These are phyloP conservation scores for Metschnikowia cerradonensis DNA, from an alignment of 805 yeast species.

Conservation along the genomic window DNA sequence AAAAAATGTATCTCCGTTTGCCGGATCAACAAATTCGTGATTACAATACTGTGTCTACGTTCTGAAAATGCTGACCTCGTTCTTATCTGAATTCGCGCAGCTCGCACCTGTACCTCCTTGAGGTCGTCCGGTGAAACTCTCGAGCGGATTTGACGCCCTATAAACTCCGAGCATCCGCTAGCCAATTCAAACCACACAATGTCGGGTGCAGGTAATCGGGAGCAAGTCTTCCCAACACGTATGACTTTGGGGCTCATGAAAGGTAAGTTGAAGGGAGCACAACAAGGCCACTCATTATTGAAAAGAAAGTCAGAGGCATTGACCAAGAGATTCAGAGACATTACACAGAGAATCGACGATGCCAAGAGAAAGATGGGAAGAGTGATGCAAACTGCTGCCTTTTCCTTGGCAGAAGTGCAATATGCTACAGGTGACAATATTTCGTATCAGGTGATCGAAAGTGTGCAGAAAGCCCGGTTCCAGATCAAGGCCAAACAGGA, in stretches of 20 bases:
- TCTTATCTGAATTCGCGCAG: slow-evolving; percentile 1
- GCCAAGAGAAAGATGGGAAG: slow-evolving; percentile 96
- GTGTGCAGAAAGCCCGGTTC: slow-evolving; percentile 86
- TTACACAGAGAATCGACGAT: slow-evolving; percentile 89
- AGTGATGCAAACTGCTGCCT: slow-evolving; percentile 97
- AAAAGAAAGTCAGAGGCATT: slow-evolving; percentile 96
- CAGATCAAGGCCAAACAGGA: slow-evolving; percentile 89
- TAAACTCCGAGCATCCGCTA: not conserved
- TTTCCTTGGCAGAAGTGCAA: slow-evolving; percentile 93
- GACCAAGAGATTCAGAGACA: slow-evolving; percentile 93
- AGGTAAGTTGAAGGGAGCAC: slow-evolving; percentile 93
- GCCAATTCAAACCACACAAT: slow-evolving; percentile 22
- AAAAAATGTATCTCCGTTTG: not conserved
- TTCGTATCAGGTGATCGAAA: slow-evolving; percentile 92
- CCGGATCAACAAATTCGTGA: not conserved
- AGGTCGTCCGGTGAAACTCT: slow-evolving; percentile 10
- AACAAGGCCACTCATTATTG: slow-evolving; percentile 88
- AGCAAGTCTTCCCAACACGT: slow-evolving; percentile 95
- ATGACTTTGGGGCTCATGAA: slow-evolving; percentile 96
- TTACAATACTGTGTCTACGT: not conserved
- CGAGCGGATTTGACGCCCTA: slow-evolving; percentile 2
- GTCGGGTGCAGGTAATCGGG: slow-evolving; percentile 78
- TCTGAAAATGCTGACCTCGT: not conserved
- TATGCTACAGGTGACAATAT: slow-evolving; percentile 97
- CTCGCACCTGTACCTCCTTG: slow-evolving; percentile 8